Base-by-base conservation (phyloP, 352 stramenopile species). In the Pythium grandisporangium region DNA sequence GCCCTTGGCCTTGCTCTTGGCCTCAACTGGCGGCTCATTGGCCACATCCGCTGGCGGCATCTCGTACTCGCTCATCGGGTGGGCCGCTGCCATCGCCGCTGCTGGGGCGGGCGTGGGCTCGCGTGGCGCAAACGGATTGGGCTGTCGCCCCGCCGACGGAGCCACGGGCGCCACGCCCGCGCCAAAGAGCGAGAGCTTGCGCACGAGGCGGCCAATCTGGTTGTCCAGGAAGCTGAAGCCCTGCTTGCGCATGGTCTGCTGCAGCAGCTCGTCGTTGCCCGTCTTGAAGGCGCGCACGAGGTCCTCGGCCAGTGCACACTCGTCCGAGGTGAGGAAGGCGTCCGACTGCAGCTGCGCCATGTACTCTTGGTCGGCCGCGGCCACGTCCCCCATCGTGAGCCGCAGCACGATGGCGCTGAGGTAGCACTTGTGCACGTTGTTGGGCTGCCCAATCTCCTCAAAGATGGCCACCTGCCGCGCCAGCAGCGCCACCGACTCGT, bases 171-270 rank as follows among this genome's bases (percentile, higher is more conserved):
- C n/a, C n/a, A n/a, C 47, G 1, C 37, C 45, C 3, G 42, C 41
- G 13, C 61, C 67, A 45, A 80, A 88, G 22, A 91, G 53, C 6
- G 71, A 80, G 14, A 91, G 49, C 34, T 83, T 84, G 29, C 78
- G 68, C 30, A 65, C 73, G 30, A 88, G 49, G 2, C 71, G 68
- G 6, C 71, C 71, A 45, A 88, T 71, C 54, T 84, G 67, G 54
- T 87, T 86, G 53, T 91, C 78, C 24, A 91, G 52, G 26, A 82
- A 82, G 48, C 77, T 67, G 38, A 87, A 84, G 30, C 66, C 63
- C 22, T 78, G 70, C 44, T 88, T 91, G 35, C 72, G 70, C 32
- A 91, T 66, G 13, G 74, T 84, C 19, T 64, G 48, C 55, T 88
- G 72, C 39, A 91, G 44, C 7, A 85, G 42, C 17, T 84, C 72